Percentiles rank a stretch among this genome's conserved stretches.
Conservation (phyloP, 2,329 filamentous ascomycete genomes). For the Achaetomium macrosporum region DNA sequence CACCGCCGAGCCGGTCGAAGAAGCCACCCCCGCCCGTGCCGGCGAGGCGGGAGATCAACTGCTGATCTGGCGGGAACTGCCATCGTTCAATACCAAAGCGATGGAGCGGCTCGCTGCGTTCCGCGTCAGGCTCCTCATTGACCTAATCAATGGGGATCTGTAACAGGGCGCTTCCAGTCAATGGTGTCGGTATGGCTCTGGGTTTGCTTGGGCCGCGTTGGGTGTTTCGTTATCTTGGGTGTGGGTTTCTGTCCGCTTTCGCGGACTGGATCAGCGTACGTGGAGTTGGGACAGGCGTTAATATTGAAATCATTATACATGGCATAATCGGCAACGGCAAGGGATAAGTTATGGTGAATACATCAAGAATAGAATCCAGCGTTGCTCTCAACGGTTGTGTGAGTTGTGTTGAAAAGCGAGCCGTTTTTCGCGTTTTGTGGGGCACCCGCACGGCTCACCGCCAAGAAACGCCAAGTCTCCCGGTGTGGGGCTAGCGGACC, state of each 20-base stretch:
- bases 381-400: background rate
- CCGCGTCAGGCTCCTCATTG: too few species aligned
- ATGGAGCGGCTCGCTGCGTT: too few species aligned
- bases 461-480: conserved; percentile 1
- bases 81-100: too few species aligned
- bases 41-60: conserved; percentile 25
- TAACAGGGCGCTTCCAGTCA: background rate
- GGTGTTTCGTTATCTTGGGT: conserved; percentile 5
- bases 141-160: too few species aligned
- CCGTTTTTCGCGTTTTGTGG: too few species aligned
- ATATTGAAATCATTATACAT: too few species aligned
- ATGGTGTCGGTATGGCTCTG: background rate
- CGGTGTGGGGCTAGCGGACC: background rate
- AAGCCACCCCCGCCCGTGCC: conserved; percentile 52
- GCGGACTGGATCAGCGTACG: conserved; percentile 19
- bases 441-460: background rate
- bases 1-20: conserved; percentile 44
- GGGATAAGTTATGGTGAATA: conserved; percentile 5
- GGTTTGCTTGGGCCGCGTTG: conserved; percentile 1
- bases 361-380: background rate
- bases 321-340: background rate
- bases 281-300: background rate
- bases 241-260: conserved; percentile 1
- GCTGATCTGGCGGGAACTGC: background rate
- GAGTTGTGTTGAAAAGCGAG: background rate